Base-by-base conservation (phyloP, 169 alveolate species). In the Plasmodium vivax region DNA sequence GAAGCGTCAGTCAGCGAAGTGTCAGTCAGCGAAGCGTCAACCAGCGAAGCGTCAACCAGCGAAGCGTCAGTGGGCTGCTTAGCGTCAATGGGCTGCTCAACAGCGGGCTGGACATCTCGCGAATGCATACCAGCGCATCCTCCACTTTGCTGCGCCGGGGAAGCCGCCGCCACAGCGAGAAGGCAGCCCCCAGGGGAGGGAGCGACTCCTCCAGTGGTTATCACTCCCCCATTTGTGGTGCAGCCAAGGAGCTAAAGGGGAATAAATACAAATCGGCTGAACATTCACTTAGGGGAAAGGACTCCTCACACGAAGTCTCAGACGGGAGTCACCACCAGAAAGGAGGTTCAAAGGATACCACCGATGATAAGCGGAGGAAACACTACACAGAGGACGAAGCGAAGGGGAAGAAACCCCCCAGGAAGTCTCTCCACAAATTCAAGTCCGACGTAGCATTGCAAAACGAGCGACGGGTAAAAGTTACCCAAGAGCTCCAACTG, bases 371-470 rank as follows among this genome's bases (percentile, higher is more conserved):
- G 38, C 41, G 14, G 47, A 5, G 23, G 30, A 47, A 79, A 43
- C 32, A 62, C 19, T 19, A 62, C n/a, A 3, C 38, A 2, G 38
- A 19, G 1, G 9, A 83, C 16, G 38, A 19, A 23, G 14, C 7
- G 9, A 83, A 14, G 41, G 19, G 72, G n/a, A 38, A 23, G 3
- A 38, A 2, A 8, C 74, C 79, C 16, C 71, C 83, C 43, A 84
- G 56, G 72, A 84, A 43, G 51, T 1, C 71, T n/a, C 72, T 30
- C 5, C 79, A 84, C 9, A 68, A 84, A 71, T 43, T 30, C 51
- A 84, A 84, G 27, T 84, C 92, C 14, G 92, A 84, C 51, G 32
- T 54, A 10, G 79, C 16, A 30, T 4, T 84, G 72, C 82, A 68
- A 36, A 23, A 84, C 36, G 92, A 30, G 12, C 75, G 80, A 72